Evolutionary conservation across 768 basidiomycete species (phyloP), one percentile per base, ranked within the genome.

Genomic region (Holtermannia corniformis): DNA sequence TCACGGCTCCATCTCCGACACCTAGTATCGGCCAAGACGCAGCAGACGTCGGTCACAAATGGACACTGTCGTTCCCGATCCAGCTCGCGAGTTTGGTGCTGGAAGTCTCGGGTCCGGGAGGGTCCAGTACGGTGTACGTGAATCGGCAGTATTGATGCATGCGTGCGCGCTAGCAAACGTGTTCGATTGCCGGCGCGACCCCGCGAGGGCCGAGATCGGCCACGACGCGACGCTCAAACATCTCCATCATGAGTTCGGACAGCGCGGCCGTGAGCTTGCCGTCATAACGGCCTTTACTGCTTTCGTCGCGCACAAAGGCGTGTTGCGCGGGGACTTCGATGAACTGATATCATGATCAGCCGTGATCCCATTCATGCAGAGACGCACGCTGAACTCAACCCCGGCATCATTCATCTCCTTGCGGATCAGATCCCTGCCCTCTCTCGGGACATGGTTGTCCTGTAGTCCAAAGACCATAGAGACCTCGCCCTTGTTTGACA

Each of bases 381-480:
- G 22, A 75, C 82, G 61, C 57, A 91, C 89, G 53, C 86, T 83
- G 52, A 77, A 77, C 0, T 79, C 68, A 41, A 89, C 79, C 20
- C 82, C 78, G 10, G 84, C 83, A 61, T 93, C 87, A 55, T 95
- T 90, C 32, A 97, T 76, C 0, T 80, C 80, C 44, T 80, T 79
- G 43, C 93, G 80, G 54, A 96, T 90, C 52, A 92, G 73, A 62
- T 88, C 86, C 22, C 93, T 77, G 3, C 92, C 93, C 19, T 76
- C 79, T 28, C 90, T 82, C 21, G 90, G 87, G 45, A 95, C 89
- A 63, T 96, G 91, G 0, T 90, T 95, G 71, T 96, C 91, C 78
- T 92, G 88, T 69, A 92, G 91, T 5, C 93, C 93, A 65, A 96
- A 96, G 49, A 96, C 89, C 85, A 95, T 85, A 81, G 91, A 83